Evolutionary conservation across 257 asterid species (phyloP), one percentile per base, ranked within the genome.

Genomic region (Scutellaria galericulata): DNA sequence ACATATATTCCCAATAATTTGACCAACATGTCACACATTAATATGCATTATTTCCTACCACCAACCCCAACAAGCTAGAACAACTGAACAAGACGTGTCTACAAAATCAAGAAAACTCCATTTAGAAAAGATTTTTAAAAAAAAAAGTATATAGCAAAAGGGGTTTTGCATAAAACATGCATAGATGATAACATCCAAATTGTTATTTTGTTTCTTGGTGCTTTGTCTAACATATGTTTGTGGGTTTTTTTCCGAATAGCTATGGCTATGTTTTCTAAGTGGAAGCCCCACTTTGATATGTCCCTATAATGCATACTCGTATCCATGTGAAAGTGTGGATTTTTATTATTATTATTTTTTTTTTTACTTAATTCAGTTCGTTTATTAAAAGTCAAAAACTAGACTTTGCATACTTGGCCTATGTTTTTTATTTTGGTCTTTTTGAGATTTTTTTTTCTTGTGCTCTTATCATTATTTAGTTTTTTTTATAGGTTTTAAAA

Each of bases 141-240:
- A 7, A 65, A 48, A 57, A 48, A 4, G 50, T 15, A 55, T 64
- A 18, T 70, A 12, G n/a, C 9, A 20, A 35, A 46, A 11, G 63
- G 64, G 69, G 24, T 47, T 50, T 66, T 59, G 51, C 66, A 52
- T 9, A 51, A 52, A 31, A 66, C 41, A 50, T 7, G 53, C 24
- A 67, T 15, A 72, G 18, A 61, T 65, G 56, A 39, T 52, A 41
- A 39, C 20, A 53, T 57, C 62, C 72, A 80, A 71, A 76, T 76
- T 62, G 60, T 40, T 48, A 50, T 40, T 76, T 80, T 80, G 84
- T 80, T 69, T 73, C 46, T 68, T 80, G 64, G 71, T 59, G 60
- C 44, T 46, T 67, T 75, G 54, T 13, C 55, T 55, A 57, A n/a
- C 68, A 9, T 22, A 13, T 31, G 37, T 69, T 37, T 7, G 76